Evolutionary conservation across 2,329 filamentous ascomycete genomes (phyloP).

Genomic region (Monilinia fructigena): DNA sequence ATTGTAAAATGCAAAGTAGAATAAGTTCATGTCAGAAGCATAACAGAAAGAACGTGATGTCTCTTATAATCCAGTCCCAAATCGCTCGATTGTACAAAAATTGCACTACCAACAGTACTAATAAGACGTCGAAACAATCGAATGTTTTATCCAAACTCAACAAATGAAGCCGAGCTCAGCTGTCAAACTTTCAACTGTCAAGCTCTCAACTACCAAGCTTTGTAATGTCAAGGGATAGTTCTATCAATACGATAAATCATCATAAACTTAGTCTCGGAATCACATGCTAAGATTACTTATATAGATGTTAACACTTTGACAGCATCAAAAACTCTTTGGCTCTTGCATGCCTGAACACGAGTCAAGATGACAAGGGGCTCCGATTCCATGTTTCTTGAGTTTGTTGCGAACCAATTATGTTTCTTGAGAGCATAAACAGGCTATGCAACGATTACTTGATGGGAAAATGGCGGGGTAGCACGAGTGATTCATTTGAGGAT

Average conservation of each 20-base stretch:
- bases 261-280: background rate
- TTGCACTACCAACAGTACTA: background rate
- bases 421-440: background rate
- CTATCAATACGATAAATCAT: background rate
- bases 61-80: background rate
- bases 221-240: background rate
- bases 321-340: constrained; percentile 4
- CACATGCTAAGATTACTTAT: constrained; percentile 10
- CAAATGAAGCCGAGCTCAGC: background rate
- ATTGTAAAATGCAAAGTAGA: background rate
- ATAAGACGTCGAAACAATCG: background rate
- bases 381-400: background rate
- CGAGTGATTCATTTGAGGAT: too few relatives aligned
- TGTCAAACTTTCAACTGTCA: background rate
- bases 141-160: background rate
- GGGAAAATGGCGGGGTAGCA: background rate
- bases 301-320: background rate
- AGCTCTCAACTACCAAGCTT: too few relatives aligned
- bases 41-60: background rate
- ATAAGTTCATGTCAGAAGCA: background rate
- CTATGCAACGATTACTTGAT: background rate
- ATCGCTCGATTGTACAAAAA: background rate
- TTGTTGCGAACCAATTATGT: constrained; percentile 6
- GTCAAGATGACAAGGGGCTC: background rate
- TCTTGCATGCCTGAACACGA: constrained; percentile 2